Evolutionary conservation across 2,329 filamentous ascomycete genomes (phyloP).

Genomic region (Penicillium polonicum): DNA sequence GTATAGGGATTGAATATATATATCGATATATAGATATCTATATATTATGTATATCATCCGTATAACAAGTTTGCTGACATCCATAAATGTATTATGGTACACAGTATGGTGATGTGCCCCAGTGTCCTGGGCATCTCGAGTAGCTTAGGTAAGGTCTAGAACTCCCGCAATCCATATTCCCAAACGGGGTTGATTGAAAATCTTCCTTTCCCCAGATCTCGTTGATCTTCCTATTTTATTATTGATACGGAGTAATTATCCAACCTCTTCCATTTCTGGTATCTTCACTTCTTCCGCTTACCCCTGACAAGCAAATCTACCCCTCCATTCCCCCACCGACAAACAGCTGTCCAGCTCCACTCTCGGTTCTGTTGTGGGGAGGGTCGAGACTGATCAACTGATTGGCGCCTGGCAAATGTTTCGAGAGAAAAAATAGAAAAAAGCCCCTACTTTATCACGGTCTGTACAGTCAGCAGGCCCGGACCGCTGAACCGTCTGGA

Average conservation of each 20-base stretch:
- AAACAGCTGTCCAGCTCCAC: constrained; percentile 23
- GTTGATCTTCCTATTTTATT: background rate
- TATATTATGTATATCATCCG: background rate
- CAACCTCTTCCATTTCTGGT: background rate
- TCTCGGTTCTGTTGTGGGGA: constrained; percentile 28
- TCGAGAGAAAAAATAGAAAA: constrained; percentile 9
- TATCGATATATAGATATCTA: too few relatives aligned
- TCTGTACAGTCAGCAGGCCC: constrained; percentile 22
- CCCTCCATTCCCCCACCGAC: constrained; percentile 2
- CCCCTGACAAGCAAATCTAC: constrained; percentile 2
- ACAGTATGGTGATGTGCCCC: background rate
- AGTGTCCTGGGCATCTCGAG: background rate
- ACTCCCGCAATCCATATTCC: background rate
- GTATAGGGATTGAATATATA: too few relatives aligned
- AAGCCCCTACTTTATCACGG: constrained; percentile 9
- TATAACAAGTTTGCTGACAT: background rate
- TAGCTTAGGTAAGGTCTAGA: constrained; percentile 12
- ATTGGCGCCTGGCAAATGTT: constrained; percentile 19
- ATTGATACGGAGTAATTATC: too few relatives aligned
- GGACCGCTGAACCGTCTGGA: constrained; percentile 19
- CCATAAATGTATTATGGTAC: background rate
- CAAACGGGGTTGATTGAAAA: background rate
- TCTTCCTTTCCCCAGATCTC: background rate
- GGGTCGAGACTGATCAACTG: constrained; percentile 23
- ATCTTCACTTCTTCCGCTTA: background rate